phyloP scores from a whole-genome alignment of 306 rosid genomes.

The Prunus persica region Prunus_persica_NCBIv2 NC_034013.1:16081001-16081500 shows the following conservation, averaged over 20 bases:
- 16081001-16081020: not conserved
- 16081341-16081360: constrained; percentile 71
- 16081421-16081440: constrained; percentile 34
- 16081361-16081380: constrained; percentile 55
- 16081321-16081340: constrained; percentile 82
- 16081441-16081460: constrained; percentile 27
- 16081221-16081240: not conserved
- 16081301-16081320: constrained; percentile 32
- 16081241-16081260: not conserved
- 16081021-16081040: not conserved
- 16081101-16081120: not conserved
- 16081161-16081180: not conserved
- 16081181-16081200: not conserved
- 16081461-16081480: constrained; percentile 25
- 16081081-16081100: not conserved
- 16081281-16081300: not conserved
- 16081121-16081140: not conserved
- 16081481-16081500: constrained; percentile 40
- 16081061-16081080: not conserved
- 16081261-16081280: not conserved
- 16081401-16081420: constrained; percentile 37
- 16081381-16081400: constrained; percentile 37
- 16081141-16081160: not conserved
- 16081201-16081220: not conserved
- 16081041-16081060: not conserved